Conservation (phyloP, 192 early-diverging fungal species). For the Umbelopsis ramanniana region DNA sequence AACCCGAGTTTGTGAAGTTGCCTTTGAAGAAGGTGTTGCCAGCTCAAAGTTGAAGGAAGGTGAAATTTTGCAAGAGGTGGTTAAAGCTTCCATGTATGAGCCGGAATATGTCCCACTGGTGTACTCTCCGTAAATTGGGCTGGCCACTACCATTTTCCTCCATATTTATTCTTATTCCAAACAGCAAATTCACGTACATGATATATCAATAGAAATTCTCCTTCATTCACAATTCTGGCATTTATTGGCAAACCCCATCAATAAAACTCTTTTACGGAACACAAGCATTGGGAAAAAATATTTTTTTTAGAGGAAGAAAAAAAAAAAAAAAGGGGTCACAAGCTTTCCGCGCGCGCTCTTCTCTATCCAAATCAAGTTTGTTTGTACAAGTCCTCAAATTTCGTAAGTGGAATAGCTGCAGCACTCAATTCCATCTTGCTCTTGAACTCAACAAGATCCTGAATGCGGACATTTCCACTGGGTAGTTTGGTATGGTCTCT, state of each 20-base stretch:
- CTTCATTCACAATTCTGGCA: not conserved
- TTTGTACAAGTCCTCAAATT: conserved; percentile 14
- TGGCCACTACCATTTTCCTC: not conserved
- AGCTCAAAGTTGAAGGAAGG: conserved; percentile 46
- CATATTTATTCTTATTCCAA: conserved; percentile 12
- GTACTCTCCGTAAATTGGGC: conserved; percentile 20
- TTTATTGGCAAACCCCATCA: not conserved
- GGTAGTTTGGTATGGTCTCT: conserved; percentile 42
- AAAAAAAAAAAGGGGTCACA: not conserved
- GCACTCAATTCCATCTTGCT: conserved; percentile 47
- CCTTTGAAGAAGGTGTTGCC: conserved; percentile 55
- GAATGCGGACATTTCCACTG: conserved; percentile 41
- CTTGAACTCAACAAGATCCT: conserved; percentile 56
- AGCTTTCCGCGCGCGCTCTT: not conserved
- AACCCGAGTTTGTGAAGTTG: conserved; percentile 54
- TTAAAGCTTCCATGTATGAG: conserved; percentile 59
- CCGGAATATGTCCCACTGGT: conserved; percentile 55
- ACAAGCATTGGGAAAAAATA: not conserved
- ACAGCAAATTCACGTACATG: too few relatives aligned
- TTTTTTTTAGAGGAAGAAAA: not conserved
- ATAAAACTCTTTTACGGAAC: not conserved
- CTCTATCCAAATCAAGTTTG: not conserved
- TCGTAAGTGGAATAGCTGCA: conserved; percentile 44
- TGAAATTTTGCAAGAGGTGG: conserved; percentile 47
- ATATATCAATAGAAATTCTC: too few relatives aligned